These are phyloP conservation scores for Houttuynia cordata DNA, from an alignment of 164 flowering plant species.

Conservation along the genomic window DNA sequence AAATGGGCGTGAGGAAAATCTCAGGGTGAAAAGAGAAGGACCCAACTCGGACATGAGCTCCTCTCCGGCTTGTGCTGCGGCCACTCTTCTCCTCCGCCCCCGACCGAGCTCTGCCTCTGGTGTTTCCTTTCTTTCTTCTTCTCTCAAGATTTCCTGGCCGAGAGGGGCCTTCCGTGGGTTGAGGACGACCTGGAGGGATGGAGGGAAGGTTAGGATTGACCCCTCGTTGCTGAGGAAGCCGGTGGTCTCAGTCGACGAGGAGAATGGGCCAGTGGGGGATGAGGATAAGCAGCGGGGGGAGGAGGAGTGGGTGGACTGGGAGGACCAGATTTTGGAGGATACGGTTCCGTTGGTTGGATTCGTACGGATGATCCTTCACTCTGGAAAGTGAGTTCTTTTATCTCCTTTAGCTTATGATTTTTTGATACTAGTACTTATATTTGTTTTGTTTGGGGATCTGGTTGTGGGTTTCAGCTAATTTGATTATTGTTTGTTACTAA, in stretches of 20 bases:
- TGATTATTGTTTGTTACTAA: too few relatives aligned
- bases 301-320: conserved; percentile 61
- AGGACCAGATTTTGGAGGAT: conserved; percentile 82
- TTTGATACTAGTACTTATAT: too few relatives aligned
- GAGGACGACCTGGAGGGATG: conserved; percentile 19
- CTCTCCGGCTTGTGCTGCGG: neutral
- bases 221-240: conserved; percentile 49
- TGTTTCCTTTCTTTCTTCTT: neutral
- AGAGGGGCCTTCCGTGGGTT: conserved; percentile 13
- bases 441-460: neutral
- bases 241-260: conserved; percentile 13
- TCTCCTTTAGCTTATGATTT: neutral
- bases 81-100: neutral
- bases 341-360: conserved; percentile 91
- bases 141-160: neutral
- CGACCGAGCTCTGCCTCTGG: conserved; percentile 1
- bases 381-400: conserved; percentile 48
- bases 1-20: too few relatives aligned
- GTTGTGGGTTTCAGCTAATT: too few relatives aligned
- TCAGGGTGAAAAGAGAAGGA: too few relatives aligned
- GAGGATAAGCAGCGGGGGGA: conserved; percentile 10
- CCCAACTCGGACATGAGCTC: neutral
- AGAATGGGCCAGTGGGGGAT: conserved; percentile 8
- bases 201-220: conserved; percentile 17
- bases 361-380: conserved; percentile 88